Evolutionary conservation across 2,329 filamentous ascomycete species (phyloP), one percentile per base, ranked within the genome.

Genomic region (Achaetomium macrosporum): DNA sequence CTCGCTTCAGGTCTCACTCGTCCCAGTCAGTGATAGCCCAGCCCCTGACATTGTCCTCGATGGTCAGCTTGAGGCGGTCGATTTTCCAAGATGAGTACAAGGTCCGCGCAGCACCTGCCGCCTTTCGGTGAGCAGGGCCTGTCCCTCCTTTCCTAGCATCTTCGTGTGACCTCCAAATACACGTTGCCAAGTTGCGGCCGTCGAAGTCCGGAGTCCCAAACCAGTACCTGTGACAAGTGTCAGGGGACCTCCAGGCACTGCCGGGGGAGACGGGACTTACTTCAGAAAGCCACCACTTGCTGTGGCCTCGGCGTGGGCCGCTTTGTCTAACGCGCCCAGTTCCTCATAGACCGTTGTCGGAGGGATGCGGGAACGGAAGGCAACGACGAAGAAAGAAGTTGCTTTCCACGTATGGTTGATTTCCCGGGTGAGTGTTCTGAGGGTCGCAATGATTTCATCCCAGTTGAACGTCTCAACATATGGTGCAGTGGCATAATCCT

Each of bases 401-500:
- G 77, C 73, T 50, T 73, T 77, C 82, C 87, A 92, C 2, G 53
- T 56, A 58, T 77, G 70, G 6, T 70, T 70, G 12, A 76, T 76
- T 9, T 70, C 66, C 2, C 62, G 60, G 11, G 74, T 70, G 2
- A 90, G 72, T 1, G 72, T 64, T 52, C 71, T 75, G 47, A 93
- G 70, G 31, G 78, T 71, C 4, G 72, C 69, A 11, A 93, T 73
- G 13, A 90, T 76, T 40, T 79, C 71, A 3, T 67, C 57, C 84
- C 88, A 93, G 69, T 95, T 95, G 72, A 96, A 91, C 0, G 83
- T 83, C 2, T 84, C 78, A 3, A 74, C 68, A 69, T 95, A 96
- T 0, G 80, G 74, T 1, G 84, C 83, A 1, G 83, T 90, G 53
- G 90, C 88, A 70, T 95, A 96, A 65, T 90, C 84, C 8, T 75